phyloP scores from a whole-genome alignment of 129 eudicot genomes.

The Flaveria ramosissima region DNA sequence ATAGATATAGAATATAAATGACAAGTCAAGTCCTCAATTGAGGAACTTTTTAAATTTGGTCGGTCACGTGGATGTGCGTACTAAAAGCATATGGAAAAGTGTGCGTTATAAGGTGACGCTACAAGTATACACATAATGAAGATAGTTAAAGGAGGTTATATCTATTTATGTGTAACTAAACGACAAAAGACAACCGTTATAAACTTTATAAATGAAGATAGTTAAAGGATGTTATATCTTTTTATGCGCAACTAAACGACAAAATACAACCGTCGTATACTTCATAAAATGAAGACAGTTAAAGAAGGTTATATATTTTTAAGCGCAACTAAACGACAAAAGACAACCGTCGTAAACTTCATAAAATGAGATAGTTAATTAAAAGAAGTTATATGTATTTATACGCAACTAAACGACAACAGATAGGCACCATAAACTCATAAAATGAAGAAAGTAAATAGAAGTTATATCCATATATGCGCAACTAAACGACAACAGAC shows the following conservation, averaged over 20 bases:
- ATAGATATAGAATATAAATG: not conserved
- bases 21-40: slow-evolving; percentile 8
- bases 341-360: not conserved
- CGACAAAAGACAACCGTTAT: not conserved
- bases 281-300: no score
- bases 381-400: not conserved
- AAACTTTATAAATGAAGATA: no score
- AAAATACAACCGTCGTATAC: not conserved
- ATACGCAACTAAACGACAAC: not conserved
- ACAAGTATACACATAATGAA: slow-evolving; percentile 5
- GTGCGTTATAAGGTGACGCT: slow-evolving; percentile 9
- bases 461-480: not conserved
- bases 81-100: not conserved
- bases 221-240: no score
- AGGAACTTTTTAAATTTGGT: slow-evolving; percentile 10
- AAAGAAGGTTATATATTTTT: no score
- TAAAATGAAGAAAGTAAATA: no score
- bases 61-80: not conserved
- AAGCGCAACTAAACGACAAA: not conserved
- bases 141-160: no score
- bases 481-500: not conserved
- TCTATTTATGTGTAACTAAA: not conserved
- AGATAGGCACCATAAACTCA: not conserved
- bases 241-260: not conserved
- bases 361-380: no score